These are phyloP conservation scores for Fusarium sp. DNA, from an alignment of 2,329 filamentous ascomycete species.

Conservation along the genomic window DNA sequence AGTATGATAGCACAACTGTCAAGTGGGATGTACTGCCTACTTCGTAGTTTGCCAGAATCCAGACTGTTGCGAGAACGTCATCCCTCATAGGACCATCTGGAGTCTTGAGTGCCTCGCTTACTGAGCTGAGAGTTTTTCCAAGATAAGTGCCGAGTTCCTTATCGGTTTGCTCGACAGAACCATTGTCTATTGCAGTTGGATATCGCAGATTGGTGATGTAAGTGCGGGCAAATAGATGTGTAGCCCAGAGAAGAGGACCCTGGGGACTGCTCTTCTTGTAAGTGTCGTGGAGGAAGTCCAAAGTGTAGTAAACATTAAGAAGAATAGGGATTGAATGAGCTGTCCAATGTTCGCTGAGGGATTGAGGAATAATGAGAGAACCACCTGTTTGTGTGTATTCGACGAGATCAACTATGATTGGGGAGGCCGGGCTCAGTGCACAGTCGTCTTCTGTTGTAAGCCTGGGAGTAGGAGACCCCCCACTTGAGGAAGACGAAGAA, in stretches of 20 bases:
- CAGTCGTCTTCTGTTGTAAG: slow-evolving; percentile 15
- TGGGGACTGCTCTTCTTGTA: slow-evolving; percentile 43
- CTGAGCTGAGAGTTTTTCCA: slow-evolving; percentile 52
- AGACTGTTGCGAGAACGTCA: slow-evolving; percentile 54
- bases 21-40: slow-evolving; percentile 30
- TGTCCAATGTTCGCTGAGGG: slow-evolving; percentile 53
- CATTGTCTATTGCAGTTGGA: slow-evolving; percentile 46
- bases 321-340: slow-evolving; percentile 54
- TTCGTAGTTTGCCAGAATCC: slow-evolving; percentile 56
- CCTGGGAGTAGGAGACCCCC: slow-evolving; percentile 21
- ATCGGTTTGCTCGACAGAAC: slow-evolving; percentile 43
- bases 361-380: slow-evolving; percentile 28
- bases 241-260: slow-evolving; percentile 54
- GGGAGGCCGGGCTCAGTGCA: slow-evolving; percentile 8
- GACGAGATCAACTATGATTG: slow-evolving; percentile 16
- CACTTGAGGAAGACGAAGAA: slow-evolving; percentile 14
- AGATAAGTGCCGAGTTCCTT: slow-evolving; percentile 51
- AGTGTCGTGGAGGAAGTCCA: slow-evolving; percentile 50
- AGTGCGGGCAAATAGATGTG: slow-evolving; percentile 55
- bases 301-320: slow-evolving; percentile 51
- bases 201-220: slow-evolving; percentile 53
- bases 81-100: slow-evolving; percentile 47
- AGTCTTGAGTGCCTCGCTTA: slow-evolving; percentile 52
- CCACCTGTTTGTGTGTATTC: slow-evolving; percentile 13
- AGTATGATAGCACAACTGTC: neutral